Percentiles rank a stretch among this genome's conserved stretches.
Evolutionary conservation across 306 rosid species (phyloP).

Genomic region (Crotalaria pallida): DNA sequence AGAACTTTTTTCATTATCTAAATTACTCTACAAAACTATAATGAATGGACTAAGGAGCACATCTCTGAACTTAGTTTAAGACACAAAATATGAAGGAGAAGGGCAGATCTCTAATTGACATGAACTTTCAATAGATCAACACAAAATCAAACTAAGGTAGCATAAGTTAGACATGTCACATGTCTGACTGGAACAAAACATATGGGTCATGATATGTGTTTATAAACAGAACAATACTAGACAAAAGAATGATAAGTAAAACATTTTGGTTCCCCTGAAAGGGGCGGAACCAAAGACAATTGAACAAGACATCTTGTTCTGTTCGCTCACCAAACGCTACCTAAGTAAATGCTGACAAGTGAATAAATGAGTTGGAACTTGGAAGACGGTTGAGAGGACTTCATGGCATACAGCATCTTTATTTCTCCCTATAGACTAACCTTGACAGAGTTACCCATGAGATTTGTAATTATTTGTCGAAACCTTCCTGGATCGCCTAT

Average conservation of each 20-base stretch:
- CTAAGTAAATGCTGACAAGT: background rate
- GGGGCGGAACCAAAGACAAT: no score
- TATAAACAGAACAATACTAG: no score
- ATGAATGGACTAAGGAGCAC: background rate
- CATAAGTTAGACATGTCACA: background rate
- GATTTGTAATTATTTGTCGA: constrained; percentile 80
- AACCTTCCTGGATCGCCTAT: constrained; percentile 85
- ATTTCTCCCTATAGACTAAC: constrained; percentile 28
- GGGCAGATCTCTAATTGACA: background rate
- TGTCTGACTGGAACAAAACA: no score
- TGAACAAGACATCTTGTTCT: no score
- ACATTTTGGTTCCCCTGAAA: no score
- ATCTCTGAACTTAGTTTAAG: background rate
- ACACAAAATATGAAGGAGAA: background rate
- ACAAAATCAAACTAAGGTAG: background rate
- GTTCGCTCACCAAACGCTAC: no score
- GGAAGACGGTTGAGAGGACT: background rate
- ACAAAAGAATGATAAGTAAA: no score
- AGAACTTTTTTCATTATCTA: background rate
- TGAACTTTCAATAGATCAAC: background rate
- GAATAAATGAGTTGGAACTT: background rate
- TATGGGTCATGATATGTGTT: no score
- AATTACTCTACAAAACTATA: background rate
- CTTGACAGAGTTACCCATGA: constrained; percentile 79
- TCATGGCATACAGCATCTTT: background rate